Evolutionary conservation across 805 yeast species (phyloP).

Genomic region (Yarrowia alimentaria): DNA sequence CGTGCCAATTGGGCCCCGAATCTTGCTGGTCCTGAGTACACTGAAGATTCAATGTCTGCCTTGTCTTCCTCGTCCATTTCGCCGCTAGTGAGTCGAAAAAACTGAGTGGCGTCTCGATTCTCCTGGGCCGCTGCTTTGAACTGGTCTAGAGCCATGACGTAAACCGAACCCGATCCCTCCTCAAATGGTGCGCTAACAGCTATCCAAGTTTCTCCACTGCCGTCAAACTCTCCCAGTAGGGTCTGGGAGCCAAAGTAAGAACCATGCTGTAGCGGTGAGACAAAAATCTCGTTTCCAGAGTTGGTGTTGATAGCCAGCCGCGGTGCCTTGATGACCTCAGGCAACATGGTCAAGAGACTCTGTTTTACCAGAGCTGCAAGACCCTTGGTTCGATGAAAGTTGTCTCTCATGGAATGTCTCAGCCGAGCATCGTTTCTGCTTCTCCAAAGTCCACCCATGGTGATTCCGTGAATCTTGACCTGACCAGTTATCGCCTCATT

Average conservation of each 20-base stretch:
- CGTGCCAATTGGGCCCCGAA: constrained; percentile 13
- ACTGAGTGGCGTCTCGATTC: too few relatives aligned
- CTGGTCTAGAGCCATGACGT: constrained; percentile 17
- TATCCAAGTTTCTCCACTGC: constrained; percentile 42
- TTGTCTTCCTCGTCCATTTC: constrained; percentile 17
- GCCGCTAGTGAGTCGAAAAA: too few relatives aligned
- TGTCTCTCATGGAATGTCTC: not conserved
- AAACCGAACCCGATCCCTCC: constrained; percentile 8
- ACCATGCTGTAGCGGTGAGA: constrained; percentile 32
- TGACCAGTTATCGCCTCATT: not conserved
- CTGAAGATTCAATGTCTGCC: constrained; percentile 30
- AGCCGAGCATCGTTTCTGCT: constrained; percentile 9
- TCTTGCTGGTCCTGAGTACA: constrained; percentile 28
- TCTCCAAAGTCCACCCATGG: constrained; percentile 2
- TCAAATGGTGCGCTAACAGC: constrained; percentile 56
- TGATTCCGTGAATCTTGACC: constrained; percentile 1
- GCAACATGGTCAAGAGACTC: constrained; percentile 8
- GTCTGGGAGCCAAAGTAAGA: constrained; percentile 51
- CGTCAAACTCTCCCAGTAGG: constrained; percentile 45
- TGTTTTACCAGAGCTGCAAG: not conserved
- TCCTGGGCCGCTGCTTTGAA: not conserved
- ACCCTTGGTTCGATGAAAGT: not conserved
- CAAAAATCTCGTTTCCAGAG: constrained; percentile 25
- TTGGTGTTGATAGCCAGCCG: not conserved
- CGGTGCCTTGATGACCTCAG: not conserved